Base-by-base conservation (phyloP, 495 filamentous ascomycete species). In the Sphaerosporella brunnea region DNA sequence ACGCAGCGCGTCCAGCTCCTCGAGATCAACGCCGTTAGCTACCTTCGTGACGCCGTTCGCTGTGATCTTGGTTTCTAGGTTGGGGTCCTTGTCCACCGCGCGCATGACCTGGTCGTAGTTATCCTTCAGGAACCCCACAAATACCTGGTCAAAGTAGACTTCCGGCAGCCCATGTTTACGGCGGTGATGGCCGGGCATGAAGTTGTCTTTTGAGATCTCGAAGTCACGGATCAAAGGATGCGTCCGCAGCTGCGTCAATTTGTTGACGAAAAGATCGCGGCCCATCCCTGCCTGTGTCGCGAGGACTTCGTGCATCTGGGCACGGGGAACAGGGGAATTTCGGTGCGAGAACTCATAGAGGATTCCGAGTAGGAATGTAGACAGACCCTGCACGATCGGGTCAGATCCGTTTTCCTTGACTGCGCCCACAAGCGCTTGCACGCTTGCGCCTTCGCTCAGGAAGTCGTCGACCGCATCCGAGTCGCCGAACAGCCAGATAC, bases 331-430 rank as follows among this genome's bases (percentile, higher is more conserved):
- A 3, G 92, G 87, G 0, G 87, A 95, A 62, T 96, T 87, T 58
- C 93, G 94, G 8, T 87, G 93, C 16, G 87, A 95, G 54, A 96
- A 99, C 57, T 99, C 90, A 58, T 96, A 99, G 20, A 93, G 68
- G 25, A 93, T 81, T 26, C 87, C 92, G 3, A 94, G 67, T 2
- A 96, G 65, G 53, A 83, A 74, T 10, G 84, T 80, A 61, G 78
- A 86, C 16, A 99, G 68, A 1, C 90, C 90, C 51, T 82, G 79
- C 18, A 84, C 69, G 36, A 94, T 66, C n/a, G 68, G 65, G 32
- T 72, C 70, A 13, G 73, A 71, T 26, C 68, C 64, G 47, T 74
- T 75, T 43, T 75, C 73, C 24, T 78, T 73, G 25, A 78, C 74
- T 30, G 79, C 75, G 18, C 63, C 61, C 21, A 93, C 71, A 10